phyloP scores from a whole-genome alignment of 1,284 basidiomycete genomes.

The Malassezia vespertilionis region DNA sequence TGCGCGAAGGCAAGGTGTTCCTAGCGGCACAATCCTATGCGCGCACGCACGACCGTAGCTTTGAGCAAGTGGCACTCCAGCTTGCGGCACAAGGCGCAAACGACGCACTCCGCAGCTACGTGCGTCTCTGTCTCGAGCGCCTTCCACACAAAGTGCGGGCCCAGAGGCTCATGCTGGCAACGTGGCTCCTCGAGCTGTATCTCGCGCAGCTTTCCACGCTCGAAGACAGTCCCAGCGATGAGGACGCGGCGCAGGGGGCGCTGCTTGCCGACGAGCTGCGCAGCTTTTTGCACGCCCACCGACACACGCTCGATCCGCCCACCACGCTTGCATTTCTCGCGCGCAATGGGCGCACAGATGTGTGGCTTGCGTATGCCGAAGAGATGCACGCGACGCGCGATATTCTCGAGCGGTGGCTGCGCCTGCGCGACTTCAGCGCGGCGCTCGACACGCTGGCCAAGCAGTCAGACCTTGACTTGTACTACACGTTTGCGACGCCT shows the following conservation, averaged over 20 bases:
- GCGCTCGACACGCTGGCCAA: slow-evolving; percentile 73
- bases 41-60: slow-evolving; percentile 56
- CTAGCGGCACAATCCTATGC: slow-evolving; percentile 86
- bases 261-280: slow-evolving; percentile 63
- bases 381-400: slow-evolving; percentile 69
- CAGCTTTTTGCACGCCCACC: slow-evolving; percentile 10
- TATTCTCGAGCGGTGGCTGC: slow-evolving; percentile 83
- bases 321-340: slow-evolving; percentile 86
- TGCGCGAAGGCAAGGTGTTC: slow-evolving; percentile 70
- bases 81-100: slow-evolving; percentile 81
- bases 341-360: slow-evolving; percentile 80
- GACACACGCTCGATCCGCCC: slow-evolving; percentile 70
- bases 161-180: slow-evolving; percentile 93
- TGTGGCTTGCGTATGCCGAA: slow-evolving; percentile 80
- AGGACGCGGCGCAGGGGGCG: slow-evolving; percentile 68
- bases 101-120: slow-evolving; percentile 83
- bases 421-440: slow-evolving; percentile 80
- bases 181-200: slow-evolving; percentile 96
- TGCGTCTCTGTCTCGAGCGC: slow-evolving; percentile 76
- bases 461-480: slow-evolving; percentile 68
- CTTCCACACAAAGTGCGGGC: slow-evolving; percentile 59
- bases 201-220: slow-evolving; percentile 90
- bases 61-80: slow-evolving; percentile 82
- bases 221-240: slow-evolving; percentile 57
- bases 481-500: slow-evolving; percentile 81